Evolutionary conservation across 2,329 filamentous ascomycete species (phyloP), one percentile per base, ranked within the genome.

Genomic region (Alternaria ventricosa): DNA sequence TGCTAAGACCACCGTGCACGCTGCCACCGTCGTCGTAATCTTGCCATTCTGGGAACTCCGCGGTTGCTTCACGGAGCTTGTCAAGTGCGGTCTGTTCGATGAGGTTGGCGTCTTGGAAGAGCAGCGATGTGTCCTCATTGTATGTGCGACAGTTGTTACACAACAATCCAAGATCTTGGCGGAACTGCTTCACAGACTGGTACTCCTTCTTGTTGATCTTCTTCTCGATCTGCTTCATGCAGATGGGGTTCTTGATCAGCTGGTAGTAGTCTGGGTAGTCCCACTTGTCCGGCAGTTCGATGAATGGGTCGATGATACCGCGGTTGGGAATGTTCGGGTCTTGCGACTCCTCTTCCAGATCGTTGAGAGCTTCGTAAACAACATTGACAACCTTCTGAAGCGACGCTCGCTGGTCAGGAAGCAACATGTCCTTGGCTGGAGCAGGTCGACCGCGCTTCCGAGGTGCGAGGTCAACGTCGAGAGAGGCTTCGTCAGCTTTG

Each of bases 131-230:
- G 77, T 98, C 96, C 81, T 99, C 96, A 75, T 99, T 99, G 85
- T 97, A 99, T 3, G 92, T 96, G 79, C 93, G 89, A 69, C 95
- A 97, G 80, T 99, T 99, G 77, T 87, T 89, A 79, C 94, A 96
- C 81, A 99, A 87, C 67, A 95, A 83, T 55, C 89, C 88, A 66
- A 99, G 90, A 76, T 99, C 96, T 70, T 88, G 89, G 59, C 89
- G 87, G 86, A 99, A 89, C 71, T 94, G 92, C 76, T 88, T 89
- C 64, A 97, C 82, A 74, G 87, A 91, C 71, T 88, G 89, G 80
- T 99, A 99, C 77, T 97, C 93, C 76, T 96, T 93, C 81, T 93
- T 95, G 84, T 97, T 97, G 83, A 99, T 97, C 85, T 93, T 95
- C 78, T 91, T 92, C 78, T 93, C 89, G 75, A 99, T 97, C 79